Evolutionary conservation across 2,329 filamentous ascomycete genomes (phyloP).

Genomic region (Aureobasidium sp.): DNA sequence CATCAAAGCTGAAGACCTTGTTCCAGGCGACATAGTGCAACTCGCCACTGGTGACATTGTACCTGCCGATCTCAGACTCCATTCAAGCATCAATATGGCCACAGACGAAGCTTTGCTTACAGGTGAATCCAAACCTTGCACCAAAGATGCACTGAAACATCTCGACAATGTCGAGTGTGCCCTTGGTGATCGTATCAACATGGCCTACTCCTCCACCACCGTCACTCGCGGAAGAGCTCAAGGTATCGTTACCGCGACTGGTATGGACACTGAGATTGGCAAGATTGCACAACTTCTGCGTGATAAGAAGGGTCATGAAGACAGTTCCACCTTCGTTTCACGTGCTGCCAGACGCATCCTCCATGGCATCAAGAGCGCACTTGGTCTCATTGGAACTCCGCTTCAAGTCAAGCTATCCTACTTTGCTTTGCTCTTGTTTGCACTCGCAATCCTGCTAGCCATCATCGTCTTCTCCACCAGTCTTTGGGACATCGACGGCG

Average conservation of each 20-base stretch:
- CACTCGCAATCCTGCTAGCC: slow-evolving; percentile 59
- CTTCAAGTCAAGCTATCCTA: slow-evolving; percentile 78
- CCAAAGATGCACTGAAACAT: slow-evolving; percentile 51
- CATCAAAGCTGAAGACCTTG: slow-evolving; percentile 49
- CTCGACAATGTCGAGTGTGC: slow-evolving; percentile 43
- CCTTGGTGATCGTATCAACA: slow-evolving; percentile 61
- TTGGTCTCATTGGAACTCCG: slow-evolving; percentile 53
- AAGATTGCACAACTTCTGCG: slow-evolving; percentile 64
- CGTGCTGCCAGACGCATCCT: slow-evolving; percentile 34
- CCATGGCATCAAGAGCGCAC: slow-evolving; percentile 43
- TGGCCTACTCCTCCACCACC: slow-evolving; percentile 63
- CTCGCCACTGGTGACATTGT: slow-evolving; percentile 58
- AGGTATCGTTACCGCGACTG: slow-evolving; percentile 61
- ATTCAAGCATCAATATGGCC: slow-evolving; percentile 47
- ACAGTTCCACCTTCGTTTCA: slow-evolving; percentile 26
- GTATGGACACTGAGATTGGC: slow-evolving; percentile 66
- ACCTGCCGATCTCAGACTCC: slow-evolving; percentile 54
- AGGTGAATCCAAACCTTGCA: slow-evolving; percentile 62
- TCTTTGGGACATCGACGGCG: slow-evolving; percentile 27
- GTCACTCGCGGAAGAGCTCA: slow-evolving; percentile 61
- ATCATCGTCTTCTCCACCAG: slow-evolving; percentile 62
- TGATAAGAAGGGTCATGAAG: slow-evolving; percentile 34
- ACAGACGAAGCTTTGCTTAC: slow-evolving; percentile 69
- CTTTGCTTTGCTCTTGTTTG: slow-evolving; percentile 73
- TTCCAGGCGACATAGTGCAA: slow-evolving; percentile 58